Conservation (phyloP, 331 rosid species). For the Prunus yedoensis region DNA sequence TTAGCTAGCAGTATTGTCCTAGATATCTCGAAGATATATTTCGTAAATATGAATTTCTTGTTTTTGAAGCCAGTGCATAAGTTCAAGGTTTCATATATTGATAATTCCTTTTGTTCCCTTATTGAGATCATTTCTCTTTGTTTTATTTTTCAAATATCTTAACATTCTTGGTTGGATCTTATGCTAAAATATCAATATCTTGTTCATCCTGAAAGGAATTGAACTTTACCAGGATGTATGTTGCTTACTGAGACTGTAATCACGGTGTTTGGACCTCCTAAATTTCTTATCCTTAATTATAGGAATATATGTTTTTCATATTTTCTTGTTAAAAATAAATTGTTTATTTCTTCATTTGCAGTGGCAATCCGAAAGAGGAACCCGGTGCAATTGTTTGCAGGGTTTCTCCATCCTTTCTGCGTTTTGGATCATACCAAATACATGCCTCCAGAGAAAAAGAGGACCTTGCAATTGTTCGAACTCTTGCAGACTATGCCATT, state of each 20-base stretch:
- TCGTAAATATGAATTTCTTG: not conserved
- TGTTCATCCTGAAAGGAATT: not conserved
- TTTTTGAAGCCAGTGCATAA: not conserved
- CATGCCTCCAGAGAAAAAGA: slow-evolving; percentile 82
- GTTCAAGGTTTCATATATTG: slow-evolving; percentile 1
- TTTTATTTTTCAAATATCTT: not conserved
- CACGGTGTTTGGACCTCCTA: not conserved
- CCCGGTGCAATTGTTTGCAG: slow-evolving; percentile 94
- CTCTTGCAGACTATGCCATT: slow-evolving; percentile 87
- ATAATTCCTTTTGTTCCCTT: not conserved
- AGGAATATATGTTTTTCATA: not conserved
- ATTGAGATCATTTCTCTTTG: too few species aligned
- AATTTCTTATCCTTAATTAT: not conserved
- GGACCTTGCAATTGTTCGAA: slow-evolving; percentile 69
- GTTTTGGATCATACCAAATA: slow-evolving; percentile 94
- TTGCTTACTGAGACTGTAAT: not conserved
- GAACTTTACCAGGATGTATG: not conserved
- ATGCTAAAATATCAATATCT: not conserved
- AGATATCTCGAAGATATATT: not conserved
- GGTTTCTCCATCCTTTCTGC: slow-evolving; percentile 85
- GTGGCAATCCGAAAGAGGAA: slow-evolving; percentile 97
- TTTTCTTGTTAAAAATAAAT: not conserved
- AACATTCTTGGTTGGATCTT: not conserved
- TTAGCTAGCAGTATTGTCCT: not conserved
- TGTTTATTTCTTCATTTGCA: slow-evolving; percentile 29